Conservation (phyloP, 768 basidiomycete genomes). For the Termitomyces sp. region DNA sequence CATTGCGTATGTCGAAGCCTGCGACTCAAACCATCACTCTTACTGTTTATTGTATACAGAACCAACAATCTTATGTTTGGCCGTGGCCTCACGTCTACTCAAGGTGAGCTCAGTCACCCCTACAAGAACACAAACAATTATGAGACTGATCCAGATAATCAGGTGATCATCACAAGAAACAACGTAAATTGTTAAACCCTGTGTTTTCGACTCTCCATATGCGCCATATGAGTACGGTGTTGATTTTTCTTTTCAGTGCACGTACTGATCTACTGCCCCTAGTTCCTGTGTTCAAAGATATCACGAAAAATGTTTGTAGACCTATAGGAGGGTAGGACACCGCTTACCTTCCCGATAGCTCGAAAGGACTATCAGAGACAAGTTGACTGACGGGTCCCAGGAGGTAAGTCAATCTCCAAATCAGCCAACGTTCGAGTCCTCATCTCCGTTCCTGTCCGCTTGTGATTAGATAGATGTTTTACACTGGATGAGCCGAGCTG, state of each 20-base stretch:
- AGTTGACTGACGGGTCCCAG: constrained; percentile 23
- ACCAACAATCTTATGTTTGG: constrained; percentile 21
- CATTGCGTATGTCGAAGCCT: constrained; percentile 16
- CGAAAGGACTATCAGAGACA: constrained; percentile 14
- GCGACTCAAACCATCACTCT: background rate
- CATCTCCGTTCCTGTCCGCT: background rate
- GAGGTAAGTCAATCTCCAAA: constrained; percentile 17
- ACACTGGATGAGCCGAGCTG: constrained; percentile 33
- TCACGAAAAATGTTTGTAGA: constrained; percentile 20
- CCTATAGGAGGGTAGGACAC: background rate
- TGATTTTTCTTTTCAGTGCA: background rate
- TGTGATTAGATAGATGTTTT: constrained; percentile 27
- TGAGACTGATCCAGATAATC: background rate
- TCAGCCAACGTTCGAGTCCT: background rate
- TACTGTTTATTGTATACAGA: constrained; percentile 11
- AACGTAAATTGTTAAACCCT: constrained; percentile 39
- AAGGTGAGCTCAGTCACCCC: constrained; percentile 14
- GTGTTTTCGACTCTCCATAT: constrained; percentile 37
- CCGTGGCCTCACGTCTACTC: constrained; percentile 20
- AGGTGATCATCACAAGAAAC: constrained; percentile 16
- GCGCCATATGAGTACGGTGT: constrained; percentile 29
- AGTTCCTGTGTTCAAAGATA: constrained; percentile 28
- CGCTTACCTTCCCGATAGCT: constrained; percentile 17
- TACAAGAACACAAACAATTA: background rate
- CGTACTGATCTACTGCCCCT: background rate